These are phyloP conservation scores for Aspergillus unguis DNA, from an alignment of 2,329 filamentous ascomycete genomes.

Conservation along the genomic window DNA sequence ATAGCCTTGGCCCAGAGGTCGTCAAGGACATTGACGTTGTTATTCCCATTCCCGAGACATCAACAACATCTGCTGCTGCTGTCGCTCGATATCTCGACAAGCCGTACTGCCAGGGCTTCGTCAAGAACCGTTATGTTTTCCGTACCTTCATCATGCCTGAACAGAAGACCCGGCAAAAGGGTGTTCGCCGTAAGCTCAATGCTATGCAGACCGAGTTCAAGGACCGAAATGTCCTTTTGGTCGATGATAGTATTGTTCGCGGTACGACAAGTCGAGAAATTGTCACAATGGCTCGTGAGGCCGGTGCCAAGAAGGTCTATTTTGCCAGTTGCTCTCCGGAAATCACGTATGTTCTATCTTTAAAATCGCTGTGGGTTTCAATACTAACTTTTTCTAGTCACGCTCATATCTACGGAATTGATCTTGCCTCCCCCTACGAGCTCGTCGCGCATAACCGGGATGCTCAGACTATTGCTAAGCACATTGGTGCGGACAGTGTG, in stretches of 20 bases:
- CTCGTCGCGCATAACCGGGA: slow-evolving; percentile 68
- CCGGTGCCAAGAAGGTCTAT: slow-evolving; percentile 75
- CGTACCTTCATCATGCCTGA: slow-evolving; percentile 84
- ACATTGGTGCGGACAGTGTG: slow-evolving; percentile 72
- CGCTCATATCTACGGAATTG: slow-evolving; percentile 83
- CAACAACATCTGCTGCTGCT: slow-evolving; percentile 73
- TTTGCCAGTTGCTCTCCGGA: slow-evolving; percentile 79
- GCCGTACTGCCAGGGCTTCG: slow-evolving; percentile 75
- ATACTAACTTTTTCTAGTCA: slow-evolving; percentile 44
- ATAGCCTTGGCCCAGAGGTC: slow-evolving; percentile 64
- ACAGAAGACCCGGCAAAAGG: slow-evolving; percentile 75
- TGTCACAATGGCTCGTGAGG: slow-evolving; percentile 78
- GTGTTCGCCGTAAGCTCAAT: slow-evolving; percentile 84
- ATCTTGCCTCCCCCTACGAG: slow-evolving; percentile 68
- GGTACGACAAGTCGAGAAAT: slow-evolving; percentile 80
- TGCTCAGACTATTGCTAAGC: slow-evolving; percentile 58
- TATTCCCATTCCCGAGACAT: slow-evolving; percentile 80
- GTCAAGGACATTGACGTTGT: slow-evolving; percentile 74
- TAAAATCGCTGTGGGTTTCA: background rate
- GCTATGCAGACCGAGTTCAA: slow-evolving; percentile 82
- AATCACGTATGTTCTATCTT: slow-evolving; percentile 54
- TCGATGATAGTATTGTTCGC: slow-evolving; percentile 87
- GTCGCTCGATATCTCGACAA: slow-evolving; percentile 73
- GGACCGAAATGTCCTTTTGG: slow-evolving; percentile 73
- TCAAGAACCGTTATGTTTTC: slow-evolving; percentile 88